phyloP scores from a whole-genome alignment of 2,329 filamentous ascomycete species.

The Cladosporium cucumerinum region DNA sequence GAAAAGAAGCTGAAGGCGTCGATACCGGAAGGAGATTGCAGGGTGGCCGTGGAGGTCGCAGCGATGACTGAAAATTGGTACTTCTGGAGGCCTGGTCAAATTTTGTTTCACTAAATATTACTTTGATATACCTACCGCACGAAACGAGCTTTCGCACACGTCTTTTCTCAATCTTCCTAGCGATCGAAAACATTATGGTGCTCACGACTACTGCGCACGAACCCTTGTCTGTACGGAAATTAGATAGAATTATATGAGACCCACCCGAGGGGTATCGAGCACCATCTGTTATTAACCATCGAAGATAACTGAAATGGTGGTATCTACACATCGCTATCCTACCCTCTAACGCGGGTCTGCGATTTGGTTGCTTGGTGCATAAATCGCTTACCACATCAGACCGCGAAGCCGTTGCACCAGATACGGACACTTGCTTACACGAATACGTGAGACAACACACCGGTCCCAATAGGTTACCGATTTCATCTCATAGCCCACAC shows the following conservation, averaged over 20 bases:
- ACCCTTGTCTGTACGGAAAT: neutral
- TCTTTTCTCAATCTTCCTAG: neutral
- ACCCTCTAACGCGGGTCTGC: neutral
- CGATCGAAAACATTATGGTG: neutral
- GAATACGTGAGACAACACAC: neutral
- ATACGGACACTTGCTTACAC: neutral
- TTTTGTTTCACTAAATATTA: neutral
- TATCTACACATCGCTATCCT: neutral
- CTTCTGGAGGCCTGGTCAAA: neutral
- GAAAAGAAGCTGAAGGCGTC: constrained; percentile 32
- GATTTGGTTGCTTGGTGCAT: neutral
- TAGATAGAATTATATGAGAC: neutral
- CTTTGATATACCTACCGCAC: neutral
- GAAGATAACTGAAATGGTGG: neutral
- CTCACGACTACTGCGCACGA: neutral
- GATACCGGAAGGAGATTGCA: constrained; percentile 29
- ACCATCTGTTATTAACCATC: neutral
- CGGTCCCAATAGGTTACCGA: neutral
- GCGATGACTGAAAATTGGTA: constrained; percentile 18
- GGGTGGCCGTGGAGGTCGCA: constrained; percentile 20
- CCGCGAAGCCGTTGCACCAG: neutral
- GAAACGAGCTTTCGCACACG: neutral
- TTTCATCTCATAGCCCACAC: neutral
- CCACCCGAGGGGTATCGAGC: neutral
- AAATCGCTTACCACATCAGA: neutral